These are phyloP conservation scores for Acacia confusa DNA, from an alignment of 306 rosid species.

Conservation along the genomic window DNA sequence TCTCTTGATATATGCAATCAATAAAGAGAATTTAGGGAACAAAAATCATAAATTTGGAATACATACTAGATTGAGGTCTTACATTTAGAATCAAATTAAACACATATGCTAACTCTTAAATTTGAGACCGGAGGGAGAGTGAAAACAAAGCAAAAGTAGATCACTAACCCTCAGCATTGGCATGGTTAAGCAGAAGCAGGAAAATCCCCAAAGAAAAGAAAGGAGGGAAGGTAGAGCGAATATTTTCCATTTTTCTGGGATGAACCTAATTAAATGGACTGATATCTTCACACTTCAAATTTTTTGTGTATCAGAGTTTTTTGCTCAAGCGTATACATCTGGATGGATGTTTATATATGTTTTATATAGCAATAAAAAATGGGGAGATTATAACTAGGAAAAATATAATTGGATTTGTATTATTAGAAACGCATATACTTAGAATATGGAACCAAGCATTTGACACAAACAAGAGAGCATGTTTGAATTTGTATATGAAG, in stretches of 20 bases:
- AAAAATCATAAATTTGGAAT: too few species aligned
- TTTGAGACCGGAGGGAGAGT: too few species aligned
- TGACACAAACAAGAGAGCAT: constrained; percentile 38
- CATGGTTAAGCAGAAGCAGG: constrained; percentile 38
- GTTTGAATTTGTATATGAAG: neutral
- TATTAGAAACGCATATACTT: constrained; percentile 41
- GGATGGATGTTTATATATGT: constrained; percentile 8
- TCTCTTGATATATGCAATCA: too few species aligned
- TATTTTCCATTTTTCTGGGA: constrained; percentile 29
- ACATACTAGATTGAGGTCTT: too few species aligned
- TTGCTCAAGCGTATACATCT: neutral
- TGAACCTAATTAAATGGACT: neutral
- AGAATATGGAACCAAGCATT: constrained; percentile 39
- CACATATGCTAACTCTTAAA: too few species aligned
- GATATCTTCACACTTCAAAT: neutral
- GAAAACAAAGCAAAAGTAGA: neutral
- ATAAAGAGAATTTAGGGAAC: too few species aligned
- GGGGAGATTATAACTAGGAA: constrained; percentile 30
- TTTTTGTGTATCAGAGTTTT: neutral
- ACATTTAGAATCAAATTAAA: too few species aligned
- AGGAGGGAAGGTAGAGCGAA: constrained; percentile 19
- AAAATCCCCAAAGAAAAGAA: constrained; percentile 45
- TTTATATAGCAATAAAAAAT: neutral
- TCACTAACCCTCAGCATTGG: constrained; percentile 48
- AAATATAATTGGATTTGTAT: neutral